Base-by-base conservation (phyloP, 108 stramenopile genomes). In the Cyclotella sp. region DNA sequence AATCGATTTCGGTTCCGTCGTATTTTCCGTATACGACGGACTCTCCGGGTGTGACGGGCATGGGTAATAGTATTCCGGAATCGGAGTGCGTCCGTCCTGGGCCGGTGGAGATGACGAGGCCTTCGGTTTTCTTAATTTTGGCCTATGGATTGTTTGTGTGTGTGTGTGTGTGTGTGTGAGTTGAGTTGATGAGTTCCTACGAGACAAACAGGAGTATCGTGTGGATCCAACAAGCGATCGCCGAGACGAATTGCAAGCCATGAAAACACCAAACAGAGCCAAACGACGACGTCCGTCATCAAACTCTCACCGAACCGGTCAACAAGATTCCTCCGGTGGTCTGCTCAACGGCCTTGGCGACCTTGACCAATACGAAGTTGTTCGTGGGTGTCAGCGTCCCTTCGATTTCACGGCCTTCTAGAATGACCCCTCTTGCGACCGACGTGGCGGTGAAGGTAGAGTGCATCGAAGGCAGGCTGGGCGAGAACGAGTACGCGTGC, bases 1-100 rank as follows among this genome's bases (percentile, higher is more conserved):
- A 88, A 44, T 93, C 84, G 51, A 97, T 74, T 63, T 95, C 94
- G 28, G 93, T 95, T 61, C 96, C 96, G 75, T 95, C 94, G 73
- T 87, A 95, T 70, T 93, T 84, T 64, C 96, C 96, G 66, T 94
- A 96, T 0, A 97, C 87, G 11, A 97, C 96, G 42, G 81, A 73
- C 0, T 97, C 91, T 9, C 96, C 96, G 6, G 79, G 68, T 13
- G 45, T 42, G 13, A 97, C 89, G n/a, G 92, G 88, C 81, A 95
- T 92, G 24, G 81, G 83, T 57, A 93, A 81, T 0, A 86, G 63
- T 1, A 81, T 61, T 1, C 94, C 96, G 27, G 94, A 90, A 67
- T 95, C 93, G 24, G 81, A 85, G 69, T 97, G 89, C 1, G 87
- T 87, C 39, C 74, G 83, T 40, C 96, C 96, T 1, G 96, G 93